A percentile compares a stretch with the other conserved stretches of the same genome.
Evolutionary conservation across 2,329 filamentous ascomycete species (phyloP).

Genomic region (Beauveria caledonica): DNA sequence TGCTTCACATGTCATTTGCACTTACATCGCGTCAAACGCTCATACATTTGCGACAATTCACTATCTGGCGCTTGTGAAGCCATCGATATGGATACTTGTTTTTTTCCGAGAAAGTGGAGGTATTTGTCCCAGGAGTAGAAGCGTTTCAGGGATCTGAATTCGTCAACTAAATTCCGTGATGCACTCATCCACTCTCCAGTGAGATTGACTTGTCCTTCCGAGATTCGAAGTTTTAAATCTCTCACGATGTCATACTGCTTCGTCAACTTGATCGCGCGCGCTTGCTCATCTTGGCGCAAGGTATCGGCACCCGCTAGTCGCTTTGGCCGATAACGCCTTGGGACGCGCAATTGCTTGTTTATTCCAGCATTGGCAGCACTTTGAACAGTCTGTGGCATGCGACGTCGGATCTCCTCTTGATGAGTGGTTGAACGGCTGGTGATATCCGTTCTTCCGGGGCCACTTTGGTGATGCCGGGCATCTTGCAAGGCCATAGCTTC

Average conservation of each 20-base stretch:
- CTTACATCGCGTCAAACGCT: conserved; percentile 47
- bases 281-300: conserved; percentile 35
- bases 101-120: conserved; percentile 44
- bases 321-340: conserved; percentile 37
- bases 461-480: conserved; percentile 27
- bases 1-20: conserved; percentile 11
- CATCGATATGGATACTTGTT: conserved; percentile 17
- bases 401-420: neutral
- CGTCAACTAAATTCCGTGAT: conserved; percentile 51
- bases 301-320: conserved; percentile 37
- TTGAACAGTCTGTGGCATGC: neutral
- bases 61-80: conserved; percentile 24
- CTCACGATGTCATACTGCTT: conserved; percentile 37
- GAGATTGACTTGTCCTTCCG: conserved; percentile 35
- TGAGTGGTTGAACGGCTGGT: neutral
- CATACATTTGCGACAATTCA: conserved; percentile 47
- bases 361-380: neutral
- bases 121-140: conserved; percentile 63
- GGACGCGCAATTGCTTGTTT: conserved; percentile 16
- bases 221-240: conserved; percentile 33
- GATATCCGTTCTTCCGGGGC: conserved; percentile 10
- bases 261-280: conserved; percentile 29
- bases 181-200: conserved; percentile 47
- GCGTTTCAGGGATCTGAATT: conserved; percentile 54
- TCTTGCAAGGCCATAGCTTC: conserved; percentile 62